Percentiles rank a stretch among this genome's conserved stretches.
phyloP scores from a whole-genome alignment of 306 rosid species.

The Dalbergia oliveri region DNA sequence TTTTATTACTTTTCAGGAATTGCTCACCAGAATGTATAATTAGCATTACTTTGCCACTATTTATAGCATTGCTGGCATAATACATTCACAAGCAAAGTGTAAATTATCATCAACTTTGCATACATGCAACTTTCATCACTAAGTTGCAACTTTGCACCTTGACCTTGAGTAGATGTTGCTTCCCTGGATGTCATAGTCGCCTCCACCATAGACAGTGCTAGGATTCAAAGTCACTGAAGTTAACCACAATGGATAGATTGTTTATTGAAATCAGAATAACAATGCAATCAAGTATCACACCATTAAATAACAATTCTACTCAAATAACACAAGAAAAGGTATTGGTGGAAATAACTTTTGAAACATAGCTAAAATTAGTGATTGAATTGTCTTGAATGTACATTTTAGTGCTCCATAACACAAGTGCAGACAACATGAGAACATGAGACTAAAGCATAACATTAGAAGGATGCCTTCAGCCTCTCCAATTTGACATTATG shows the following conservation, averaged over 20 bases:
- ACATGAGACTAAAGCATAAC: neutral
- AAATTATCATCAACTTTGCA: slow-evolving; percentile 91
- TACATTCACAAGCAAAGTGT: slow-evolving; percentile 32
- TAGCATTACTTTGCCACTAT: slow-evolving; percentile 23
- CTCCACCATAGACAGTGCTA: slow-evolving; percentile 53
- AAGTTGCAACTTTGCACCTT: slow-evolving; percentile 75
- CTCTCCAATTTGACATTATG: too few species aligned
- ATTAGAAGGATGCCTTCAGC: too few species aligned
- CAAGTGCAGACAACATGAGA: neutral
- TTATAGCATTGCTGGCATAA: slow-evolving; percentile 23
- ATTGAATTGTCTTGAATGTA: slow-evolving; percentile 21
- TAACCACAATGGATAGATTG: slow-evolving; percentile 69
- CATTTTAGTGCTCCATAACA: slow-evolving; percentile 1
- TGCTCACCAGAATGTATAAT: neutral
- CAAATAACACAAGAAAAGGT: slow-evolving; percentile 31
- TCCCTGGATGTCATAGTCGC: slow-evolving; percentile 49
- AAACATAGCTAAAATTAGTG: slow-evolving; percentile 14
- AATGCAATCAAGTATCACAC: slow-evolving; percentile 36
- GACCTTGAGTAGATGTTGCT: slow-evolving; percentile 53
- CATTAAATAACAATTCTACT: slow-evolving; percentile 23
- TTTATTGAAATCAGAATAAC: slow-evolving; percentile 68
- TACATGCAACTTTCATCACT: slow-evolving; percentile 79
- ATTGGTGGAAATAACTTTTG: slow-evolving; percentile 2
- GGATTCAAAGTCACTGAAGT: slow-evolving; percentile 65
- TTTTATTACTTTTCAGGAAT: slow-evolving; percentile 64